phyloP scores from a whole-genome alignment of 2,329 filamentous ascomycete species.

The Escovopsis weberi region DNA sequence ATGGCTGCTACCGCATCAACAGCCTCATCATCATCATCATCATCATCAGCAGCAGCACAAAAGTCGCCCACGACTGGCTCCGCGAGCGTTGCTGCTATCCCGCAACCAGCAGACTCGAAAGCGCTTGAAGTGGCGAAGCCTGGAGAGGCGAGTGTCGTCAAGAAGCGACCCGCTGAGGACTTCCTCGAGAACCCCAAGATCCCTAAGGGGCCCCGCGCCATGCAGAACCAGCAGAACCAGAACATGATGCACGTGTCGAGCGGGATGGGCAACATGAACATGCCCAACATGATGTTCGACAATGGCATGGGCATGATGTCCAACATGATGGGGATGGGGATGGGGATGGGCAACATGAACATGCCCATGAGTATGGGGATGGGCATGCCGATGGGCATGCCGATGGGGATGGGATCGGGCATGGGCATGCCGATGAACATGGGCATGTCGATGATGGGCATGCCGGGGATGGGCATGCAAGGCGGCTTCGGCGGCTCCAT shows the following conservation, averaged over 20 bases:
- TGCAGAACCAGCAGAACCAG: constrained; percentile 41
- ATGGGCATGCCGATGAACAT: constrained; percentile 18
- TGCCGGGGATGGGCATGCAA: constrained; percentile 13
- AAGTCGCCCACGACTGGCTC: constrained; percentile 17
- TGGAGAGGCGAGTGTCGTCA: constrained; percentile 29
- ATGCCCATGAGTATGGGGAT: constrained; percentile 21
- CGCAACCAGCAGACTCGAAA: constrained; percentile 23
- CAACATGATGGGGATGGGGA: constrained; percentile 27
- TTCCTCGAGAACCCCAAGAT: constrained; percentile 48
- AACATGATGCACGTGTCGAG: constrained; percentile 20
- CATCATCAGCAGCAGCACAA: constrained; percentile 1
- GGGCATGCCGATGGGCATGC: constrained; percentile 22
- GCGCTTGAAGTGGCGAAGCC: constrained; percentile 14
- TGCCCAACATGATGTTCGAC: constrained; percentile 24
- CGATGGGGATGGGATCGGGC: constrained; percentile 9
- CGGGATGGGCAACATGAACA: constrained; percentile 28
- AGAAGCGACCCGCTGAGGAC: constrained; percentile 75
- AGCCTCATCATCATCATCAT: not conserved
- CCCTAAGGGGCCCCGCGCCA: constrained; percentile 50
- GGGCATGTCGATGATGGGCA: constrained; percentile 13
- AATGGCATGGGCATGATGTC: constrained; percentile 21
- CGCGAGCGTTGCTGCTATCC: constrained; percentile 15
- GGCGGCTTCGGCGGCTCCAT: constrained; percentile 17
- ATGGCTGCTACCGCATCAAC: too few relatives aligned
- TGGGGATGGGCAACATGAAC: constrained; percentile 19